These are phyloP conservation scores for Fusarium sp. DNA, from an alignment of 2,329 filamentous ascomycete species.

Conservation along the genomic window DNA sequence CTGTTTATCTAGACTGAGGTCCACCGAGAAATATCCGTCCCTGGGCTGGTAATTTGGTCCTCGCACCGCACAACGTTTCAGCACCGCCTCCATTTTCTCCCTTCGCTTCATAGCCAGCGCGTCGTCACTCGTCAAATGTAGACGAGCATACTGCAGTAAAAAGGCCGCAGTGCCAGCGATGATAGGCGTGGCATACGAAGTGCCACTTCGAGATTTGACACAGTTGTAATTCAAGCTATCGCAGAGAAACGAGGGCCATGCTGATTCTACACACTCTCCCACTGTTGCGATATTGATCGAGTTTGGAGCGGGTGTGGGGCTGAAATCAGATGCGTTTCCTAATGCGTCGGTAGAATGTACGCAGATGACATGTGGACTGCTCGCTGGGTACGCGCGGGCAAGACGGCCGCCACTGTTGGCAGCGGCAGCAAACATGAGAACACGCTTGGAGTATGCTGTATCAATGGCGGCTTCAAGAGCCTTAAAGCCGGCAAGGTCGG, in stretches of 20 bases:
- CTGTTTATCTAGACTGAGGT: conserved; percentile 9
- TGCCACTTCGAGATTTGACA: background rate
- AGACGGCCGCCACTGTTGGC: too few species aligned
- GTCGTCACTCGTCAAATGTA: background rate
- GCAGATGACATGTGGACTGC: too few species aligned
- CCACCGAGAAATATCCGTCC: conserved; percentile 10
- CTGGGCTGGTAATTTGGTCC: background rate
- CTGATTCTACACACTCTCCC: conserved; percentile 16
- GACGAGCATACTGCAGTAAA: conserved; percentile 2
- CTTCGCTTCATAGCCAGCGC: background rate
- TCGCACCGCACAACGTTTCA: conserved; percentile 2
- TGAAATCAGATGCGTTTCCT: too few species aligned
- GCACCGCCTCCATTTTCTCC: conserved; percentile 10
- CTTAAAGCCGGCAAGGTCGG: too few species aligned
- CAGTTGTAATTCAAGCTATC: background rate
- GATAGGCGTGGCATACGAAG: conserved; percentile 22
- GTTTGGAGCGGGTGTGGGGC: too few species aligned
- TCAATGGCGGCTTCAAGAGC: too few species aligned
- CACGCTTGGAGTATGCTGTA: too few species aligned
- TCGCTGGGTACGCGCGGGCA: too few species aligned
- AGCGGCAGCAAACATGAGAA: too few species aligned
- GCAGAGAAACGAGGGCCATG: background rate
- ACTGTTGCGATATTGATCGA: conserved; percentile 10
- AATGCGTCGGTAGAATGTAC: too few species aligned
- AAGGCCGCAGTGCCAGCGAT: conserved; percentile 6